Evolutionary conservation across 371 early-diverging fungal species (phyloP).

Genomic region (Dichotomocladium elegans): DNA sequence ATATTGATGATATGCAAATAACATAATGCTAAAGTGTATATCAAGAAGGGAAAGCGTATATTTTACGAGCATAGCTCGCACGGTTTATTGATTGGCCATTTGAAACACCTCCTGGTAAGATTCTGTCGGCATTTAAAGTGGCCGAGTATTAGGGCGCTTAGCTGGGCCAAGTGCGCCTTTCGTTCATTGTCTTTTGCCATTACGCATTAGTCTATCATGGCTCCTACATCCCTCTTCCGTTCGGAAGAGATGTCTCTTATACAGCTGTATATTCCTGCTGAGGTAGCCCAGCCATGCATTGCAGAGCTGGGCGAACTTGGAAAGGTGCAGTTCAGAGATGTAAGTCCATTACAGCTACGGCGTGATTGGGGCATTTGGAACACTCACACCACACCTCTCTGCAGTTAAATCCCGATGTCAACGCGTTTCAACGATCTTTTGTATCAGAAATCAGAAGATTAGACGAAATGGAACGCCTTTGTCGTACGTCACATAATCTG

Average conservation of each 20-base stretch:
- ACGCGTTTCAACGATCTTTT: constrained; percentile 97
- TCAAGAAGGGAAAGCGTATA: no score
- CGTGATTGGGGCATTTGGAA: no score
- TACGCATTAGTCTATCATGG: constrained; percentile 44
- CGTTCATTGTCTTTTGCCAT: background rate
- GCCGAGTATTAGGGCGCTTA: no score
- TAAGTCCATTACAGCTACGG: constrained; percentile 44
- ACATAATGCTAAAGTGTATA: no score
- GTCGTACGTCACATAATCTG: constrained; percentile 77
- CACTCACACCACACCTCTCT: constrained; percentile 48
- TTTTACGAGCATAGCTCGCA: no score
- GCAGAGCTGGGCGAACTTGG: constrained; percentile 95
- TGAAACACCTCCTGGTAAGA: no score
- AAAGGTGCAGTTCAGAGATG: constrained; percentile 92
- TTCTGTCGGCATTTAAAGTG: no score
- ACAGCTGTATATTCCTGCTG: constrained; percentile 95
- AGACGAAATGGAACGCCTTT: constrained; percentile 91
- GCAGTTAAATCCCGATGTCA: constrained; percentile 91
- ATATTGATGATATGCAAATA: no score
- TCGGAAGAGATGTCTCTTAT: constrained; percentile 97
- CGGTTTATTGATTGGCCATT: no score
- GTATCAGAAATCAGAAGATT: constrained; percentile 87
- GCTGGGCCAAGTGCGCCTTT: background rate
- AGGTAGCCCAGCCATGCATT: constrained; percentile 91
- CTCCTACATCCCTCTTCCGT: constrained; percentile 77